Evolutionary conservation across 2,329 filamentous ascomycete genomes (phyloP).

Genomic region (Dactylellina drechsleri): DNA sequence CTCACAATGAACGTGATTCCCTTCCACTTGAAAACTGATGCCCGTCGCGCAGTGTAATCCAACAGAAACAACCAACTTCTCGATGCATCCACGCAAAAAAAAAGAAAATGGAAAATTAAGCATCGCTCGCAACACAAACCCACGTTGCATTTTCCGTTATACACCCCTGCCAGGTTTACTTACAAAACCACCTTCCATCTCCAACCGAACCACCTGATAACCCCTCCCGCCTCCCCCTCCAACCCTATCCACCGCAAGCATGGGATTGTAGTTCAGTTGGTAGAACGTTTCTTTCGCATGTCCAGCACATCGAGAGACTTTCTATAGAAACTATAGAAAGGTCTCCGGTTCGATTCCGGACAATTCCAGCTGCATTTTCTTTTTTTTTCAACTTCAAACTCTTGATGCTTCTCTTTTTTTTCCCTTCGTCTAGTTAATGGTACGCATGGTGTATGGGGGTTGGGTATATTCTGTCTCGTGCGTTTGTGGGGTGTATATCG

Average conservation of each 20-base stretch:
- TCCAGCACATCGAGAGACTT: neutral
- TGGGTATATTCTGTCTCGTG: too few relatives aligned
- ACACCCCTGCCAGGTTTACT: neutral
- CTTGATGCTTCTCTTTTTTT: too few relatives aligned
- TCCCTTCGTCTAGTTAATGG: too few relatives aligned
- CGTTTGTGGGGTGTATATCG: too few relatives aligned
- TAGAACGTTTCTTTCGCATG: slow-evolving; percentile 19
- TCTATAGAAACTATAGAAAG: too few relatives aligned
- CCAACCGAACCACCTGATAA: neutral
- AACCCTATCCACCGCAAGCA: neutral
- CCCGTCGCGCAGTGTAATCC: too few relatives aligned
- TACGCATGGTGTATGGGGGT: too few relatives aligned
- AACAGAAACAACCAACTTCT: too few relatives aligned
- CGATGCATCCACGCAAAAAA: neutral
- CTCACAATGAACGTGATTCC: too few relatives aligned
- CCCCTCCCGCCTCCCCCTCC: neutral
- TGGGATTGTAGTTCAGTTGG: slow-evolving; percentile 16
- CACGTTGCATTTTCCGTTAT: neutral
- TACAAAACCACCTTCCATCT: neutral
- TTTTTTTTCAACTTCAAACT: too few relatives aligned
- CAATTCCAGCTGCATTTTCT: slow-evolving; percentile 21
- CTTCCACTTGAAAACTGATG: too few relatives aligned
- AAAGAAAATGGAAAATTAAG: neutral
- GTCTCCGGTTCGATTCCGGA: slow-evolving; percentile 14
- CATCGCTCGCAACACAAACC: neutral